Evolutionary conservation across 495 filamentous ascomycete species (phyloP), one percentile per base, ranked within the genome.

Genomic region (Lasiosphaeriaceae sp.): DNA sequence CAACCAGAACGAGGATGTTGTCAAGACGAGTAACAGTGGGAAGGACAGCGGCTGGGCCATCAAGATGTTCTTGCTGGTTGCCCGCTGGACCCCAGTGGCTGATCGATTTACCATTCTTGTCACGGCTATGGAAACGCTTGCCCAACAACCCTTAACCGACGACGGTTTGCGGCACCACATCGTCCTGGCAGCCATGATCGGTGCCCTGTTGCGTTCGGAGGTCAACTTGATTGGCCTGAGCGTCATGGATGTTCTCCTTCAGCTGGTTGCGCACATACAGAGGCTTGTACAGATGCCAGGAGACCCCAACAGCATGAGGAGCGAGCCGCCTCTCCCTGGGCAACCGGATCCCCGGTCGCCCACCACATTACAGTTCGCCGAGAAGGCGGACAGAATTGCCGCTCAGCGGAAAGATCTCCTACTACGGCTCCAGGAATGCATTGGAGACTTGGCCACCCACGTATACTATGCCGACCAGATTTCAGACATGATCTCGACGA

Each of bases 391-490:
- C 9, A 51, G 31, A 17, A 50, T 49, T 17, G 57, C 63, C 8
- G 63, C 62, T 5, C 69, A 75, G 44, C 69, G 76, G 19, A 73
- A 78, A 49, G 75, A 83, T 52, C 74, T 95, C 14, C 77, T 93
- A 39, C 66, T 72, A 19, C 80, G 83, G 17, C 74, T 97, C 6
- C 85, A 90, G 61, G 78, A 82, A 57, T 92, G 86, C 68, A 91
- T 96, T 55, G 89, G 88, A 8, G 81, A 89, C 67, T 77, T 97
- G n/a, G 90, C 90, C 1, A 96, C 89, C 1, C 92, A 97, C 67
- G 85, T 93, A 14, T 97, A 97, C 70, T 97, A 97, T 68, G 87
- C 88, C 1, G 92, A 97, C 57, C 92, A 97, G 66, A 88, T 97
- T 47, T 83, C 87, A 2, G 92, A 97, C 66, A 96, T 96, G 89